phyloP scores from a whole-genome alignment of 768 basidiomycete genomes.

The Pleurotus platypus region DNA sequence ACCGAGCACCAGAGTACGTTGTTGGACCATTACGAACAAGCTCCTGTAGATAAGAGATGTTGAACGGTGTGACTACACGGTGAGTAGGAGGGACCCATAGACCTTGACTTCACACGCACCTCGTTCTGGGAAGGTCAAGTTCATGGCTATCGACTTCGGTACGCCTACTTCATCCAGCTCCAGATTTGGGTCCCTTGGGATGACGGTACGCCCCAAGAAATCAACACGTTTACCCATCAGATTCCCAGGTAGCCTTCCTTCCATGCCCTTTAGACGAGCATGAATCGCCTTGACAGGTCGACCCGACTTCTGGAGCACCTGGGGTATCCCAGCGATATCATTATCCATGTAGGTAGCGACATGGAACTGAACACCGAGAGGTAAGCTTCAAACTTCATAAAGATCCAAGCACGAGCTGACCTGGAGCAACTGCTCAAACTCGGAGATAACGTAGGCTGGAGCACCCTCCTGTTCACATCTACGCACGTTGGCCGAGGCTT shows the following conservation, averaged over 20 bases:
- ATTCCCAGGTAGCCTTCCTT: conserved; percentile 95
- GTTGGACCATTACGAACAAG: conserved; percentile 94
- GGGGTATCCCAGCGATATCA: conserved; percentile 96
- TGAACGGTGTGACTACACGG: conserved; percentile 87
- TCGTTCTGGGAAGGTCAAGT: conserved; percentile 94
- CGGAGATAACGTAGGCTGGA: conserved; percentile 91
- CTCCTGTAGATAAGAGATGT: conserved; percentile 91
- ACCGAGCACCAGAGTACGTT: conserved; percentile 92
- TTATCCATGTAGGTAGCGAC: conserved; percentile 99
- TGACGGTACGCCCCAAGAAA: conserved; percentile 98
- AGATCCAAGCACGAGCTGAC: conserved; percentile 35
- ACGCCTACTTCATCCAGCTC: conserved; percentile 97
- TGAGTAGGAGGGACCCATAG: not conserved
- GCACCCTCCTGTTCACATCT: conserved; percentile 95
- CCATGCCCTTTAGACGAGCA: conserved; percentile 96
- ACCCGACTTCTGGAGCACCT: conserved; percentile 95
- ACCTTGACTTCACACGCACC: conserved; percentile 39
- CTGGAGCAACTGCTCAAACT: conserved; percentile 95
- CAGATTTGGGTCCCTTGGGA: conserved; percentile 97
- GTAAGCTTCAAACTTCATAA: conserved; percentile 1
- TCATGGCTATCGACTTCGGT: conserved; percentile 94
- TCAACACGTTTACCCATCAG: conserved; percentile 99
- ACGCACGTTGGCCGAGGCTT: conserved; percentile 88
- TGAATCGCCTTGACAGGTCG: conserved; percentile 98
- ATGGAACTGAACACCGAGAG: conserved; percentile 67